Percentiles rank a stretch among this genome's conserved stretches.
phyloP scores from a whole-genome alignment of 192 early-diverging fungal genomes.

The Fimicolochytrium jonesii region DNA sequence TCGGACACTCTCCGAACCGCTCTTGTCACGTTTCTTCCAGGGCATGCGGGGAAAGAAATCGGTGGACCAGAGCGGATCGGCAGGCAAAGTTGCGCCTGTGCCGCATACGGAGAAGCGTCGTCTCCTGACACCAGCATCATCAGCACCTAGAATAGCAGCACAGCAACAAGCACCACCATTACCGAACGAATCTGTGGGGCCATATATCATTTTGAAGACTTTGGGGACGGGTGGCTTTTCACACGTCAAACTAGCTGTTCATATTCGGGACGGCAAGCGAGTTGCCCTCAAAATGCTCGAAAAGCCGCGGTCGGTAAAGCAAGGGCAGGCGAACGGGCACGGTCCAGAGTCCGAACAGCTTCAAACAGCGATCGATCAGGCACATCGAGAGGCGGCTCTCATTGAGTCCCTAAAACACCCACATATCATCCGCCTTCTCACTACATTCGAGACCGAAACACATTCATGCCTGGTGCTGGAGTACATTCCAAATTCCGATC shows the following conservation, averaged over 20 bases:
- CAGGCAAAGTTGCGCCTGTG: too few relatives aligned
- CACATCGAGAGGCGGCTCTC: constrained; percentile 10
- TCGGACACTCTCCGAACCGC: too few relatives aligned
- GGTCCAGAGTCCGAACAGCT: background rate
- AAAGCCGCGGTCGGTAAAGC: too few relatives aligned
- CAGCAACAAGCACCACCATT: background rate
- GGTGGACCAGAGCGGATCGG: too few relatives aligned
- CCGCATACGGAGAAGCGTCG: too few relatives aligned
- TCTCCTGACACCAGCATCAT: too few relatives aligned
- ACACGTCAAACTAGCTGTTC: constrained; percentile 55
- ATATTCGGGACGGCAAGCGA: constrained; percentile 37
- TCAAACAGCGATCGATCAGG: background rate
- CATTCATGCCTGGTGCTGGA: constrained; percentile 67
- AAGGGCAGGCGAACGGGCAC: too few relatives aligned
- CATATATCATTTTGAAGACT: constrained; percentile 28
- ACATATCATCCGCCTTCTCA: constrained; percentile 61
- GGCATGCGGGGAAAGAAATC: too few relatives aligned
- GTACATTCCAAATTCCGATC: constrained; percentile 66
- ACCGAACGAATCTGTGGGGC: constrained; percentile 14
- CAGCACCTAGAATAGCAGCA: background rate
- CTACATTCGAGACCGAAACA: constrained; percentile 58
- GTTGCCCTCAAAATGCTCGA: constrained; percentile 58
- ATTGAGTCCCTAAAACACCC: constrained; percentile 58
- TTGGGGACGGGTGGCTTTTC: constrained; percentile 56
- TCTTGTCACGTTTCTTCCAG: too few relatives aligned